Evolutionary conservation across 305 asterid species (phyloP), one percentile per base, ranked within the genome.

Genomic region (Ilex paraguariensis): DNA sequence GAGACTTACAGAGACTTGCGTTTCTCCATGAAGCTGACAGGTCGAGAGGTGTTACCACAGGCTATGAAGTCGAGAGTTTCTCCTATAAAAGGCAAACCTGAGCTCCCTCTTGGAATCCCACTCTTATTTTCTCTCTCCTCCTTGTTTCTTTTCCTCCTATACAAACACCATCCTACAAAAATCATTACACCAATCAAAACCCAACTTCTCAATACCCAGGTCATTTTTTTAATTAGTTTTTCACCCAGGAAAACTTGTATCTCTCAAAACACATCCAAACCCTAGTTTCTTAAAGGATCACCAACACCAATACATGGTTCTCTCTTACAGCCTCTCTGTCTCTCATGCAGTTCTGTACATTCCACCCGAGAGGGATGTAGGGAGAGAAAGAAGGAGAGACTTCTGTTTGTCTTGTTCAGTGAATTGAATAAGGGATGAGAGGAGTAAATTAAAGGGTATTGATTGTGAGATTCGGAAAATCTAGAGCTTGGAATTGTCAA

Each of bases 41-140:
- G 98, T 3, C 66, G 84, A 13, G 98, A 81, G 31, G 98, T 76
- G 67, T 82, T 85, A 44, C 90, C 96, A 74, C 76, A 84, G 7
- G 97, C 84, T 50, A 92, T 89, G 75, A 92, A 92, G 64, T 85
- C 91, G 16, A 92, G 68, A 6, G 96, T 92, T 71, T 92, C 98
- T 0, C 98, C 98, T n/a, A 92, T 60, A 53, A 92, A 61, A 32
- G 98, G 98, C 96, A 97, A 92, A 3, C 98, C 96, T 67, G 81
- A 70, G 48, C 82, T 87, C 61, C 97, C 98, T 69, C 77, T 73
- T 12, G 97, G 97, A 56, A 92, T 62, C 66, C 64, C 76, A 9
- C 60, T 59, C 15, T 62, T 68, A 61, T 49, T 72, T 52, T 58
- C 64, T n/a, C 54, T 67, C 50, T 59, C 64, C 11, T 71, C 68